These are phyloP conservation scores for Aspergillus viridinutans DNA, from an alignment of 2,329 filamentous ascomycete genomes.

Conservation along the genomic window DNA sequence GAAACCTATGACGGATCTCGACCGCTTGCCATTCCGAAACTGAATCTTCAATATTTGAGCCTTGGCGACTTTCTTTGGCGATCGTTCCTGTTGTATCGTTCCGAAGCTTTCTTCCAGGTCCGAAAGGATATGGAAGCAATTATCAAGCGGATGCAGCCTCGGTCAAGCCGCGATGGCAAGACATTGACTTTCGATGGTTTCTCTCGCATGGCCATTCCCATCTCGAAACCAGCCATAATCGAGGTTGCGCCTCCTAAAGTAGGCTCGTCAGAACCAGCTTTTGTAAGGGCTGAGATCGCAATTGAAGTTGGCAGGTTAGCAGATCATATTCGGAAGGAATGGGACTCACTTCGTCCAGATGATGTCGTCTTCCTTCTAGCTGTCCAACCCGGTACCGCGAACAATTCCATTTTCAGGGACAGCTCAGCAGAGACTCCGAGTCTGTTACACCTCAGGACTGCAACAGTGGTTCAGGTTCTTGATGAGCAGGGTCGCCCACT, in stretches of 20 bases:
- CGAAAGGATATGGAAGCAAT: slow-evolving; percentile 84
- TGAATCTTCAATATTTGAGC: slow-evolving; percentile 93
- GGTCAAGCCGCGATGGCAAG: slow-evolving; percentile 59
- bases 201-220: slow-evolving; percentile 87
- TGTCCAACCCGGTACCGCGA: slow-evolving; percentile 56
- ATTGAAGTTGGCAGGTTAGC: slow-evolving; percentile 78
- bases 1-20: slow-evolving; percentile 83
- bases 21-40: slow-evolving; percentile 84
- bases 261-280: slow-evolving; percentile 75
- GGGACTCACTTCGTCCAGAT: slow-evolving; percentile 80
- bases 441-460: slow-evolving; percentile 69
- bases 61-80: slow-evolving; percentile 97
- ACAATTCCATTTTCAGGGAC: slow-evolving; percentile 18
- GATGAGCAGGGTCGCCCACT: slow-evolving; percentile 78
- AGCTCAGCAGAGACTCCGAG: slow-evolving; percentile 56
- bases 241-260: slow-evolving; percentile 81
- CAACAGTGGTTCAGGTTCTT: slow-evolving; percentile 78
- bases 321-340: slow-evolving; percentile 73
- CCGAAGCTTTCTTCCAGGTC: slow-evolving; percentile 90
- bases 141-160: slow-evolving; percentile 72
- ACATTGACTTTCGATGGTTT: slow-evolving; percentile 71
- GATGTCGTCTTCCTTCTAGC: slow-evolving; percentile 87
- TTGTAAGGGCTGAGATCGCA: slow-evolving; percentile 79
- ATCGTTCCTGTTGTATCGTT: slow-evolving; percentile 81
- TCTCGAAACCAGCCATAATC: slow-evolving; percentile 78